These are phyloP conservation scores for Veloboletus limbatus DNA, from an alignment of 1,284 basidiomycete genomes.

Conservation along the genomic window DNA sequence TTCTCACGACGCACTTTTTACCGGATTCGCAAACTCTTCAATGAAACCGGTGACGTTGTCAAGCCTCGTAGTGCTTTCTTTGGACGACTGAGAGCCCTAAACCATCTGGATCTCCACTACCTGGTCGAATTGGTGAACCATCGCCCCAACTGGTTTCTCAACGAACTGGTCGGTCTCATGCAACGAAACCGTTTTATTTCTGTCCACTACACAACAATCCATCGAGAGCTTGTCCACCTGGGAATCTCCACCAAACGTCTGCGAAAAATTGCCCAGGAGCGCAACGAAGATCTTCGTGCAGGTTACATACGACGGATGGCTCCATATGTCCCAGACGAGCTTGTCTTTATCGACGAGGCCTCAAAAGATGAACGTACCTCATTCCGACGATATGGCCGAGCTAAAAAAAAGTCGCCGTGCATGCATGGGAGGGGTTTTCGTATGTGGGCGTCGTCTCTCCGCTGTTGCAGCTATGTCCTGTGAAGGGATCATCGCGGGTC, in stretches of 20 bases:
- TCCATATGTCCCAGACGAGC: neutral
- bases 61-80: neutral
- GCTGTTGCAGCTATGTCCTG: neutral
- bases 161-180: neutral
- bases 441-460: neutral
- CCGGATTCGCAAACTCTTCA: neutral
- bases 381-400: neutral
- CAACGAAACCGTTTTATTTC: neutral
- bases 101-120: neutral
- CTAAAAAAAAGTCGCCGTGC: neutral
- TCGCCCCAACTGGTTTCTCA: neutral
- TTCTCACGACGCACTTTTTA: neutral
- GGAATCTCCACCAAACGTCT: neutral
- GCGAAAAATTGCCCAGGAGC: neutral
- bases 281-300: neutral
- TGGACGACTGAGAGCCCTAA: neutral
- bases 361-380: neutral
- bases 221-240: neutral
- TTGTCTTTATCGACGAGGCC: neutral
- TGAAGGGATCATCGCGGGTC: neutral
- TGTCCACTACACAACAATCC: neutral
- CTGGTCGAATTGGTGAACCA: neutral
- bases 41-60: neutral
- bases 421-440: neutral
- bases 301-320: neutral